Evolutionary conservation across 2,329 filamentous ascomycete genomes (phyloP).

Genomic region (Alternaria burnsii): DNA sequence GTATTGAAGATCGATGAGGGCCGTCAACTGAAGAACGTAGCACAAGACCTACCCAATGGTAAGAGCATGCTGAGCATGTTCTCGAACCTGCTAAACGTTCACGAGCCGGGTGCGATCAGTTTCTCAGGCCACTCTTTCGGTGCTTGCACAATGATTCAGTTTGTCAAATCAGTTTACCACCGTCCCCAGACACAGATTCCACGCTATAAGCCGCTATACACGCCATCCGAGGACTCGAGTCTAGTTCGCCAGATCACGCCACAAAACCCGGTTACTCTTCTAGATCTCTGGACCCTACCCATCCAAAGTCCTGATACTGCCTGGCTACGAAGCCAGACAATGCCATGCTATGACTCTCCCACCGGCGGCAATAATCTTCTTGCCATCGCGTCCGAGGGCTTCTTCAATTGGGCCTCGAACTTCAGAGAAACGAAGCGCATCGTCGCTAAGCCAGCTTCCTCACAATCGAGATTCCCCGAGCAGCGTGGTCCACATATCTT

Average conservation of each 20-base stretch:
- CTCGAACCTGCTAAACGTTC: conserved; percentile 69
- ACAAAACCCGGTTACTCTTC: conserved; percentile 70
- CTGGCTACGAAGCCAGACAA: conserved; percentile 74
- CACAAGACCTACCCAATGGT: conserved; percentile 50
- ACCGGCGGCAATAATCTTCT: conserved; percentile 66
- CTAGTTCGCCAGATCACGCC: conserved; percentile 74
- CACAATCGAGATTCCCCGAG: conserved; percentile 53
- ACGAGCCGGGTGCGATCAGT: conserved; percentile 74
- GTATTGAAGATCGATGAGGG: conserved; percentile 72
- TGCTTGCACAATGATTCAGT: conserved; percentile 75
- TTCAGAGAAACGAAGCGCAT: conserved; percentile 72
- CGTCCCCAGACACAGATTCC: conserved; percentile 57
- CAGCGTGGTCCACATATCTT: conserved; percentile 70
- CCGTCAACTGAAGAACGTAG: conserved; percentile 56
- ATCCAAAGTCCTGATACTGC: conserved; percentile 69
- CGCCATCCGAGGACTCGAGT: conserved; percentile 62
- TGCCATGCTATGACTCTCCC: conserved; percentile 70
- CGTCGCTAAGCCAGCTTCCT: conserved; percentile 65
- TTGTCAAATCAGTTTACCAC: conserved; percentile 82
- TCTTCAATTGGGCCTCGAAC: conserved; percentile 80
- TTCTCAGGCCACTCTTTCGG: conserved; percentile 87
- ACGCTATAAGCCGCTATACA: conserved; percentile 68
- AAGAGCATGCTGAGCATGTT: conserved; percentile 67
- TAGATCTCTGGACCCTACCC: conserved; percentile 85
- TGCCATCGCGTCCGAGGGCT: conserved; percentile 77